A percentile compares a stretch with the other conserved stretches of the same genome.
Conservation (phyloP, 2,329 filamentous ascomycete species). For the Volutella citrinella region DNA sequence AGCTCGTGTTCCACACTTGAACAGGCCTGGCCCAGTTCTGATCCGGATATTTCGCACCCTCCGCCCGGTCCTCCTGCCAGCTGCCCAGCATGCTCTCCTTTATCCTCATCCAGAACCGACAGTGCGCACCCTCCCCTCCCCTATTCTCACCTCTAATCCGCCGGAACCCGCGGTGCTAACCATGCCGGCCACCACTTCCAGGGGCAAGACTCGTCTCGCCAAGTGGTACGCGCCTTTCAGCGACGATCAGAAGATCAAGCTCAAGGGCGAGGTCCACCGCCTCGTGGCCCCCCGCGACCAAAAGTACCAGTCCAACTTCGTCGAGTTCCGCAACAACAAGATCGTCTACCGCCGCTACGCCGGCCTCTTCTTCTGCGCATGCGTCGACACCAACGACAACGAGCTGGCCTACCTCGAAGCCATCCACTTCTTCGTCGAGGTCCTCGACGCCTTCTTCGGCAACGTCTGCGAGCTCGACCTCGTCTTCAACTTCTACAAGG, state of each 20-base stretch:
- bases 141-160: slow-evolving; percentile 86
- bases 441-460: slow-evolving; percentile 96
- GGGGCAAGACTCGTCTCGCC: slow-evolving; percentile 95
- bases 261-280: slow-evolving; percentile 98
- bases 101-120: slow-evolving; percentile 85
- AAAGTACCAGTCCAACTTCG: slow-evolving; percentile 99
- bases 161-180: slow-evolving; percentile 77
- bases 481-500: slow-evolving; percentile 78
- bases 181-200: slow-evolving; percentile 35
- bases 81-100: slow-evolving; percentile 66
- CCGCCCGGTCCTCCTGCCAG: too few species aligned
- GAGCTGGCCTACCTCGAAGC: slow-evolving; percentile 95
- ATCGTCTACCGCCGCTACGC: slow-evolving; percentile 97
- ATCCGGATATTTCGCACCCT: too few species aligned
- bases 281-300: slow-evolving; percentile 97
- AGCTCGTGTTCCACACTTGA: too few species aligned
- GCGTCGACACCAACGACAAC: slow-evolving; percentile 98
- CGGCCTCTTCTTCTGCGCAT: slow-evolving; percentile 98
- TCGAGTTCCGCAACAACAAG: slow-evolving; percentile 93
- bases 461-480: slow-evolving; percentile 98
- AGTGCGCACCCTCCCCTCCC: slow-evolving; percentile 50
- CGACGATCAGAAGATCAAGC: slow-evolving; percentile 98
- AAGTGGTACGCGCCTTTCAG: slow-evolving; percentile 99
- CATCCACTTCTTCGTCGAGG: slow-evolving; percentile 99
- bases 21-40: too few species aligned